Evolutionary conservation across 257 asterid genomes (phyloP), one percentile per base, ranked within the genome.

Genomic region (Osmanthus fragrans): DNA sequence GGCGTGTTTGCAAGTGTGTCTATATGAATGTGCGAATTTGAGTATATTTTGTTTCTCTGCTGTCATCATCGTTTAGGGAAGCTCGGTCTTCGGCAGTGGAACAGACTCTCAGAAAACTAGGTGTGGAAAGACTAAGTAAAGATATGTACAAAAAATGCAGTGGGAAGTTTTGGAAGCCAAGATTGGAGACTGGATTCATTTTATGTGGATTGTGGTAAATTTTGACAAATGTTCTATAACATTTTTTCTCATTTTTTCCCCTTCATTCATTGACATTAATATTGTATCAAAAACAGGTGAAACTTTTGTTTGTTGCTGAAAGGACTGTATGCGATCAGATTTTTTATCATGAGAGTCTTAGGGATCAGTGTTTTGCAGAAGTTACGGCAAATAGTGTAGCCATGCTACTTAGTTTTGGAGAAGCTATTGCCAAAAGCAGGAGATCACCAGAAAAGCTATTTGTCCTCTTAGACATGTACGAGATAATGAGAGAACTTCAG

Each of bases 91-190:
- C 86, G 68, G 96, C 90, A 56, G 79, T 91, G 79, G 99, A 95
- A 56, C 98, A 89, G 78, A 95, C 97, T 82, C 88, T 95, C 23
- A 89, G 83, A 82, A 95, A 93, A 82, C 88, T 95, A 67, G 99
- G 99, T 32, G 97, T 93, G 21, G 97, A 93, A 84, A 90, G 91
- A 84, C 90, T 95, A 71, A 84, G 91, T 74, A 95, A 95, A 90
- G 99, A 95, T 67, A 95, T 80, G 98, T 95, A 47, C 98, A 93
- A 76, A 93, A 86, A 90, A 95, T 95, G 99, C 98, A 89, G 51
- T 95, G 98, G 99, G 99, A 95, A 87, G 92, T 86, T 77, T 84
- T 91, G 56, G 99, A 95, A 83, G 93, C 98, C 25, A 93, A 95
- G 88, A 95, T 95, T 27, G 97, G 97, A 70, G 87, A 89, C 71